Base-by-base conservation (phyloP, 352 stramenopile species). In the Pythium monospermum region DNA sequence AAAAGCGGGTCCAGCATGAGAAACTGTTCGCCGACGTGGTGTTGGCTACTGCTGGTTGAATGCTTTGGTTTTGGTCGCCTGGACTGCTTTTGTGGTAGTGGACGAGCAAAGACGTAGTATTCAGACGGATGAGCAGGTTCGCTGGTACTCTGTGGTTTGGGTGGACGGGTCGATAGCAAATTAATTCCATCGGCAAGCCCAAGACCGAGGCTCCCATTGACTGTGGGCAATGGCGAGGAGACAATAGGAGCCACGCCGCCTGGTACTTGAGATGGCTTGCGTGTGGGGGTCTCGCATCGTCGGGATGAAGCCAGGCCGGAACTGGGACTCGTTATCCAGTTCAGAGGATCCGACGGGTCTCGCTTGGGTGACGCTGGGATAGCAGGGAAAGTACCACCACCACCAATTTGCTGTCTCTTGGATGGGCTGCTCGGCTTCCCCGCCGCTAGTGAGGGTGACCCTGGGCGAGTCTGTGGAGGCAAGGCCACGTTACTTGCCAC, bases 1-100 rank as follows among this genome's bases (percentile, higher is more conserved):
- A 87, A 90, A 2, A 87, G 64, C 12, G 76, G 76, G 37, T 90
- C 79, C 8, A 90, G 65, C 76, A 87, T 87, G 22, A 87, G 59
- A 31, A 45, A 60, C 23, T 49, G 44, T 0, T 53, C 26, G 28
- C 7, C 45, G 15, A 18, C 18, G 22, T 53, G 13, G 44, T 55
- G 12, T 62, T 61, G 3, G 33, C 57, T 27, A 16, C 18, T 1
- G 3, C 23, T 38, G 21, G 19, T 21, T 46, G 41, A 25, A 7
- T 22, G 22, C 32, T 55, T 48, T 30, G 41, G 31, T 22, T 44
- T 44, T 6, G 30, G 13, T 35, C 30, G 30, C 28, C 31, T 48
- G 23, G 23, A 23, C 16, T 50, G 31, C 26, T 61, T 55, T 19
- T 73, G 64, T 19, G 53, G 37, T 42, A 76, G 79, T 25, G 69